These are phyloP conservation scores for Claviceps sp. DNA, from an alignment of 2,329 filamentous ascomycete species.

Conservation along the genomic window DNA sequence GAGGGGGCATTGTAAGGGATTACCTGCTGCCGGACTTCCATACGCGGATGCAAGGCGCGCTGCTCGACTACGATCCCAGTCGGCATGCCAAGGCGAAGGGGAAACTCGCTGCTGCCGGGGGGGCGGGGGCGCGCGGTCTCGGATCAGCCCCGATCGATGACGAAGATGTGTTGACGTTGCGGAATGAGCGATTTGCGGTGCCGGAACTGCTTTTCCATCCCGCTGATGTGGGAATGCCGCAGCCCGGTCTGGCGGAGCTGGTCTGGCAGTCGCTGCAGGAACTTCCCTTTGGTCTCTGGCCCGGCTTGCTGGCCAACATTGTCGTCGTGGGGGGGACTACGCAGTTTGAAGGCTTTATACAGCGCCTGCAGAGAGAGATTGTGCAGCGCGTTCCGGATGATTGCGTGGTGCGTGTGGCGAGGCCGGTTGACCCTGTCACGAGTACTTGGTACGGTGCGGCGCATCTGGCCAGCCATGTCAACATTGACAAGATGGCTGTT, in stretches of 20 bases:
- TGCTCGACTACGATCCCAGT: constrained; percentile 64
- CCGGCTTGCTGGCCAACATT: constrained; percentile 73
- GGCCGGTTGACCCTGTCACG: constrained; percentile 58
- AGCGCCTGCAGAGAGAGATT: constrained; percentile 64
- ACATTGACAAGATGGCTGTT: constrained; percentile 57
- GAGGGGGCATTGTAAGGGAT: constrained; percentile 62
- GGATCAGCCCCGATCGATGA: constrained; percentile 36
- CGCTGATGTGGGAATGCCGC: constrained; percentile 68
- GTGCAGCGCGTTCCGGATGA: constrained; percentile 60
- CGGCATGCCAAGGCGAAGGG: constrained; percentile 36
- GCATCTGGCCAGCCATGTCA: constrained; percentile 54
- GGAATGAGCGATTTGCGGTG: constrained; percentile 83
- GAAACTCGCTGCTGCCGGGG: constrained; percentile 25
- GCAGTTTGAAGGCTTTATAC: constrained; percentile 66
- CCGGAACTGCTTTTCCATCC: constrained; percentile 86
- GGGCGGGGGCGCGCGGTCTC: not conserved
- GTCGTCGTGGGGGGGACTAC: constrained; percentile 81
- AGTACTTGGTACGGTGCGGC: constrained; percentile 82
- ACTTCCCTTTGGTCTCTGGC: constrained; percentile 72
- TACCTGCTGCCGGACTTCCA: constrained; percentile 82
- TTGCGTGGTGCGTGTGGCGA: constrained; percentile 61
- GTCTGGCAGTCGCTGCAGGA: constrained; percentile 63
- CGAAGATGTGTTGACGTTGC: constrained; percentile 75
- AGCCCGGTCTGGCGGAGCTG: constrained; percentile 71
- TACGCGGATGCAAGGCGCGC: constrained; percentile 46